A percentile compares a stretch with the other conserved stretches of the same genome.
Conservation (phyloP, 768 basidiomycete genomes). For the Thelephora ganbajun region DNA sequence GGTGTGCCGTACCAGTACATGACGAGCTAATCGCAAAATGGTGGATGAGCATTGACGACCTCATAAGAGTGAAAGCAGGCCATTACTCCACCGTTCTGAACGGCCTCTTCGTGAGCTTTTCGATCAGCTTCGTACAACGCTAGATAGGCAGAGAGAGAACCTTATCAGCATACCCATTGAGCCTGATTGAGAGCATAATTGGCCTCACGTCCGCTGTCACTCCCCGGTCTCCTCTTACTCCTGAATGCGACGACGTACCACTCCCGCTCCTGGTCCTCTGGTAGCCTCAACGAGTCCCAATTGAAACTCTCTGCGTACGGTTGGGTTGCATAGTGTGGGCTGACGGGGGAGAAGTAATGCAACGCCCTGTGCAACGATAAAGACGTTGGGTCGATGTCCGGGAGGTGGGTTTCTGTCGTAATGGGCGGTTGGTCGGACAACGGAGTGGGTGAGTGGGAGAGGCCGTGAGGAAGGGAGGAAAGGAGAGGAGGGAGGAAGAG, state of each 20-base stretch:
- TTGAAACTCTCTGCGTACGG: constrained; percentile 78
- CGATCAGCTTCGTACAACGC: constrained; percentile 81
- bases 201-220: constrained; percentile 48
- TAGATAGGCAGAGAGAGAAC: constrained; percentile 13
- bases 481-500: constrained; percentile 79
- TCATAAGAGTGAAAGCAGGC: constrained; percentile 7
- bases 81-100: constrained; percentile 73
- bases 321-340: constrained; percentile 41
- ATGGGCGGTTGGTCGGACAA: constrained; percentile 21
- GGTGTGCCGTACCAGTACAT: constrained; percentile 94
- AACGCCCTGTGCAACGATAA: constrained; percentile 77
- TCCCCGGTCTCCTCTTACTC: constrained; percentile 57
- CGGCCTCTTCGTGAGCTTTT: constrained; percentile 85
- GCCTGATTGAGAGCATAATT: background rate
- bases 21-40: constrained; percentile 36
- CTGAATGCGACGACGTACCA: constrained; percentile 93
- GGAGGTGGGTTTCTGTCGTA: constrained; percentile 61
- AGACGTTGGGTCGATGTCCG: constrained; percentile 75
- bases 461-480: constrained; percentile 49
- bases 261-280: constrained; percentile 59
- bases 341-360: constrained; percentile 56
- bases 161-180: background rate
- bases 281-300: constrained; percentile 61
- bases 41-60: constrained; percentile 6
- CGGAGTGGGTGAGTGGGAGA: constrained; percentile 13